Base-by-base conservation (phyloP, 305 asterid genomes). In the Fraxinus platypoda region DNA sequence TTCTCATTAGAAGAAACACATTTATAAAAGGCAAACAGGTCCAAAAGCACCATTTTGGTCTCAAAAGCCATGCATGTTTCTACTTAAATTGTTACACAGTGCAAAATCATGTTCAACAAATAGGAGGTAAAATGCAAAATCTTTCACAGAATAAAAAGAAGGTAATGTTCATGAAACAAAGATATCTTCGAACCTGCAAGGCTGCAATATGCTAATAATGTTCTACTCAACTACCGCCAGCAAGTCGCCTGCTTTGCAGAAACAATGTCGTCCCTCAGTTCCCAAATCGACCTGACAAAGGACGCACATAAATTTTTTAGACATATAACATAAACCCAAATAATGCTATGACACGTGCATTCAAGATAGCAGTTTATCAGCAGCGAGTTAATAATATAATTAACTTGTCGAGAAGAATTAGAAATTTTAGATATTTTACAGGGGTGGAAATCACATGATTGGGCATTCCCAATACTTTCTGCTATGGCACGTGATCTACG, bases 161-260 rank as follows among this genome's bases (percentile, higher is more conserved):
- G n/a, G 3, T 15, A 15, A 49, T 49, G 59, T 49, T 49, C 62
- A 49, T 49, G 7, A 49, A 15, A 17, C 62, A 1, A 49, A 49
- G 62, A 6, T 54, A 54, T 54, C 11, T 41, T 21, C 11, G 41
- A 15, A 12, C 31, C 28, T 26, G 23, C 43, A 12, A 9, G 46
- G 46, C 46, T 38, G 46, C 46, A 38, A 38, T 4, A 12, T n/a
- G 62, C 66, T 57, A 37, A 11, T 3, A 30, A 4, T 34, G 33
- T 64, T 64, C 84, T 83, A 93, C 79, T 93, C 97, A 57, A 93
- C 92, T 84, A 89, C 87, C 28, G 97, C 97, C 79, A 93, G 89
- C 86, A 93, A 83, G 80, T 93, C 97, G 0, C 94, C 91, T 6
- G 88, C 94, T 82, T 92, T 93, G 81, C 95, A 91, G 90, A 93